phyloP scores from a whole-genome alignment of 164 flowering plant species.

The Nelumbo lutea region DNA sequence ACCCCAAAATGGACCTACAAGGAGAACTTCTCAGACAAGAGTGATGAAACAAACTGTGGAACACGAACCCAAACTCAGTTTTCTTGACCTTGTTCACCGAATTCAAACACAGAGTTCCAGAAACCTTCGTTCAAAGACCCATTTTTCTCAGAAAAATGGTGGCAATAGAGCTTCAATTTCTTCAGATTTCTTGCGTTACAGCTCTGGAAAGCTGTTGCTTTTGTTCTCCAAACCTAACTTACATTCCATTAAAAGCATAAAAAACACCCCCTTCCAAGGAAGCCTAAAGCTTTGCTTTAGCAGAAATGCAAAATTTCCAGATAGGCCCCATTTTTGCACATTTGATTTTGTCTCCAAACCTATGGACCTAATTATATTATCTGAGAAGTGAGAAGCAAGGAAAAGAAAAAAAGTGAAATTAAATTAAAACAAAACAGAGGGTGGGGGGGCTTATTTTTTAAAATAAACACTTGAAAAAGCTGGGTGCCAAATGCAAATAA shows the following conservation, averaged over 20 bases:
- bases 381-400: too few relatives aligned
- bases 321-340: not conserved
- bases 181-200: conserved; percentile 1
- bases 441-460: too few relatives aligned
- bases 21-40: not conserved
- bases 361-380: not conserved
- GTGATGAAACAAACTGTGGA: not conserved
- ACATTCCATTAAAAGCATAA: conserved; percentile 3
- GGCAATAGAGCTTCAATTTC: not conserved
- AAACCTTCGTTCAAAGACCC: not conserved
- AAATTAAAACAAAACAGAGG: not conserved
- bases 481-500: too few relatives aligned
- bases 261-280: not conserved
- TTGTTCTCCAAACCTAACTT: not conserved
- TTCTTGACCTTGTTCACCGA: not conserved
- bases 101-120: not conserved
- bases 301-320: conserved; percentile 5
- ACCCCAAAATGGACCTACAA: not conserved
- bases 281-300: not conserved
- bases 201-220: not conserved
- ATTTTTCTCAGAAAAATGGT: not conserved
- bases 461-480: too few relatives aligned
- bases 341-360: not conserved
- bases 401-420: not conserved
- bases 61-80: not conserved